Percentiles rank a stretch among this genome's conserved stretches.
These are phyloP conservation scores for Daldinia concentrica DNA, from an alignment of 495 filamentous ascomycete species.

Conservation along the genomic window DNA sequence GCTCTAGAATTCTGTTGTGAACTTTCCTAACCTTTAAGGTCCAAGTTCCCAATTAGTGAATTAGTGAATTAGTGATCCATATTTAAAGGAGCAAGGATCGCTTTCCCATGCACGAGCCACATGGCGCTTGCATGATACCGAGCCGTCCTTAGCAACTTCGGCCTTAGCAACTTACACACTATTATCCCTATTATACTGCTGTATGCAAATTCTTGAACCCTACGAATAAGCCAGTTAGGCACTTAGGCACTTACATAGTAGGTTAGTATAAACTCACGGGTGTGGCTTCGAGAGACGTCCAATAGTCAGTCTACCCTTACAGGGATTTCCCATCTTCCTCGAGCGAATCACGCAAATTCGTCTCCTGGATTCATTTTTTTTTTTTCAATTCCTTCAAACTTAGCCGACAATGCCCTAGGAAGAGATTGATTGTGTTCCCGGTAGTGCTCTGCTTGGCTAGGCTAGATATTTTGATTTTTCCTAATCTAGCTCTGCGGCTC, in stretches of 20 bases:
- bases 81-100: constrained; percentile 40
- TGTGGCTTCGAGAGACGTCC: background rate
- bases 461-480: constrained; percentile 20
- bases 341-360: constrained; percentile 20
- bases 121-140: constrained; percentile 38
- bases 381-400: constrained; percentile 23
- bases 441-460: constrained; percentile 36
- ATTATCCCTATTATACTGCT: background rate
- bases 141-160: constrained; percentile 11
- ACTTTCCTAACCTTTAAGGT: constrained; percentile 34
- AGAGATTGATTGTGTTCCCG: constrained; percentile 21
- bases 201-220: background rate
- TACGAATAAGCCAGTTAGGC: no score
- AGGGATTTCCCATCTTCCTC: background rate
- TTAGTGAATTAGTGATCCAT: background rate
- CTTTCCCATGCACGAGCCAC: constrained; percentile 31
- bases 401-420: constrained; percentile 19
- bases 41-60: constrained; percentile 23
- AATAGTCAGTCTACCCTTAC: background rate
- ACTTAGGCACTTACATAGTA: background rate
- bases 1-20: constrained; percentile 29
- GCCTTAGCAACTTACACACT: no score
- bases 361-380: constrained; percentile 29
- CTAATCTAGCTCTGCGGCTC: constrained; percentile 38
- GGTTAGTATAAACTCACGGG: background rate